Base-by-base conservation (phyloP, 441 rosid species). In the Omphalea diandra region DNA sequence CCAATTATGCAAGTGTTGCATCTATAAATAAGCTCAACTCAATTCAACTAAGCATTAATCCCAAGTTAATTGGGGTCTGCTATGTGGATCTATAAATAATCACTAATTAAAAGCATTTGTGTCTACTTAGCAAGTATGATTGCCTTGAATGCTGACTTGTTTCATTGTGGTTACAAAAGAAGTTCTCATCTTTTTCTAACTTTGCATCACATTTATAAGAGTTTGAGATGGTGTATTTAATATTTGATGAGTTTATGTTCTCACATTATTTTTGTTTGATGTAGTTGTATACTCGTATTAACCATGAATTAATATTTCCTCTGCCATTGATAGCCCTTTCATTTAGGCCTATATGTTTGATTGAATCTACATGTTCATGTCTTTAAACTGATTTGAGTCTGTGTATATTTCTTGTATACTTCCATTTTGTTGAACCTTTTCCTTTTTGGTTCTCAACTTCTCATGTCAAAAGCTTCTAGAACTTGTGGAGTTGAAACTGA, bases 391-490 rank as follows among this genome's bases (percentile, higher is more conserved):
- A 36, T 44, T 49, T 20, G 38, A 35, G 14, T 55, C 22, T n/a
- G n/a, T 18, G n/a, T n/a, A n/a, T n/a, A n/a, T n/a, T n/a, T n/a
- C 66, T 31, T 59, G 10, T 63, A 33, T 65, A 1, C n/a, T 27
- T 70, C 22, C 3, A 41, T n/a, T n/a, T n/a, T 67, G 54, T 33
- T 47, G 36, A 10, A 46, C 55, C 31, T 22, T 9, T 50, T 22
- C 50, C 22, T 65, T 56, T 20, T 15, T 41, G 59, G 54, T 35
- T 76, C n/a, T n/a, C n/a, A n/a, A n/a, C 9, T 62, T 44, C 32
- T 15, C 26, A 15, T 74, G 38, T 0, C 40, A 36, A 36, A 36
- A 36, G 41, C 41, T 38, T 38, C 41, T 38, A 5, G 41, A 38
- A 38, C 9, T 38, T 38, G 9, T 38, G 41, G 41, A 38, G 41